Evolutionary conservation across 2,329 filamentous ascomycete genomes (phyloP).

Genomic region (Fusarium foetens): DNA sequence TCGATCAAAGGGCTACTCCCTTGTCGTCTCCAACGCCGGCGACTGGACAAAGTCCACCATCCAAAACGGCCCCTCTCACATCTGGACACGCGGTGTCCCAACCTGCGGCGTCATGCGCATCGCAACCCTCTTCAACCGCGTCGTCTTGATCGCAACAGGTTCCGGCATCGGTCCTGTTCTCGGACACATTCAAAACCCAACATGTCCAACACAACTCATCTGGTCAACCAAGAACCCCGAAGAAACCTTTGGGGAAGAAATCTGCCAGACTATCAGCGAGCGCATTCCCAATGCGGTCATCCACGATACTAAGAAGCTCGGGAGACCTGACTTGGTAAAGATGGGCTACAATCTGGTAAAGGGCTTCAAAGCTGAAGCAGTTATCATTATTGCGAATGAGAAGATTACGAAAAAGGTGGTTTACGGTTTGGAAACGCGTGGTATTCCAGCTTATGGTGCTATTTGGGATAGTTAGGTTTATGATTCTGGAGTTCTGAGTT

Average conservation of each 20-base stretch:
- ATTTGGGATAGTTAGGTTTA: conserved; percentile 69
- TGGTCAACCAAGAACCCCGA: conserved; percentile 74
- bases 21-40: conserved; percentile 76
- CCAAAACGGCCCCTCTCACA: conserved; percentile 64
- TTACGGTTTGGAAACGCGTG: conserved; percentile 72
- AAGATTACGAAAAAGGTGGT: conserved; percentile 74
- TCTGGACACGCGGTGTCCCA: conserved; percentile 76
- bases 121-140: conserved; percentile 71
- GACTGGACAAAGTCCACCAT: conserved; percentile 79
- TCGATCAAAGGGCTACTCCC: conserved; percentile 64
- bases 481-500: conserved; percentile 2
- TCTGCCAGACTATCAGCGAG: conserved; percentile 65
- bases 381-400: conserved; percentile 78
- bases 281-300: conserved; percentile 72
- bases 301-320: conserved; percentile 70
- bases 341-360: conserved; percentile 65
- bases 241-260: conserved; percentile 68
- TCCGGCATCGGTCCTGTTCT: conserved; percentile 78
- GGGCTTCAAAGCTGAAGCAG: conserved; percentile 71
- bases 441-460: conserved; percentile 75
- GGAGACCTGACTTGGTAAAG: conserved; percentile 66
- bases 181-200: conserved; percentile 64
- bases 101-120: conserved; percentile 74
- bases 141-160: conserved; percentile 76
- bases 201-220: conserved; percentile 67